Evolutionary conservation across 257 asterid genomes (phyloP).

Genomic region (Fraxinus pennsylvanica): DNA sequence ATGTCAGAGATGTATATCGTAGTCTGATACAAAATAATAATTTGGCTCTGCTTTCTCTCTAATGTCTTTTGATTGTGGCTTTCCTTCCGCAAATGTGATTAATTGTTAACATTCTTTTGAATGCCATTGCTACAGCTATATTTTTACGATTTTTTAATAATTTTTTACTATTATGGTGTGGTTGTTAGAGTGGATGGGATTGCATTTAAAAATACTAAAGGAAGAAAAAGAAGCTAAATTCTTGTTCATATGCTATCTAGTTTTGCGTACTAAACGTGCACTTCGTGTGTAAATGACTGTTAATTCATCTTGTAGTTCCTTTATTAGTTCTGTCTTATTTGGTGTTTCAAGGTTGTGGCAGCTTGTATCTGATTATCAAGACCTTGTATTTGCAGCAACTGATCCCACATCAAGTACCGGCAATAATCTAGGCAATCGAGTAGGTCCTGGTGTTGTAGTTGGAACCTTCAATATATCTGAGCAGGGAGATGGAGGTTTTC

Average conservation of each 20-base stretch:
- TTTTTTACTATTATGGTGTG: background rate
- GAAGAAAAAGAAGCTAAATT: background rate
- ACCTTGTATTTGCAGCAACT: constrained; percentile 46
- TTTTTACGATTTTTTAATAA: too few species aligned
- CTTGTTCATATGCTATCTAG: background rate
- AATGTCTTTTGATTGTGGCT: too few species aligned
- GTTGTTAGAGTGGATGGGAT: background rate
- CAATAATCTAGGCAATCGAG: constrained; percentile 44
- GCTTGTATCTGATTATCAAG: constrained; percentile 28
- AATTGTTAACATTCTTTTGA: background rate
- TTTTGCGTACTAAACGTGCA: background rate
- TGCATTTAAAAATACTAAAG: background rate
- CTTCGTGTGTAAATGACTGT: constrained; percentile 1
- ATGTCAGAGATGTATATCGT: background rate
- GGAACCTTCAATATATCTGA: constrained; percentile 86
- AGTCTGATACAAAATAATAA: background rate
- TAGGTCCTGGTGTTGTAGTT: constrained; percentile 65
- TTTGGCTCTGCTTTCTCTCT: background rate
- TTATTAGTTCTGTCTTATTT: constrained; percentile 13
- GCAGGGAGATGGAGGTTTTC: constrained; percentile 76
- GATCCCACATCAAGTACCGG: constrained; percentile 59
- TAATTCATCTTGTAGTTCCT: constrained; percentile 5
- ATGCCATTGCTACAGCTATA: background rate
- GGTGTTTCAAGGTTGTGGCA: constrained; percentile 18
- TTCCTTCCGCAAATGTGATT: background rate